Conservation (phyloP, 2,329 filamentous ascomycete genomes). For the Alternaria incomplexa region DNA sequence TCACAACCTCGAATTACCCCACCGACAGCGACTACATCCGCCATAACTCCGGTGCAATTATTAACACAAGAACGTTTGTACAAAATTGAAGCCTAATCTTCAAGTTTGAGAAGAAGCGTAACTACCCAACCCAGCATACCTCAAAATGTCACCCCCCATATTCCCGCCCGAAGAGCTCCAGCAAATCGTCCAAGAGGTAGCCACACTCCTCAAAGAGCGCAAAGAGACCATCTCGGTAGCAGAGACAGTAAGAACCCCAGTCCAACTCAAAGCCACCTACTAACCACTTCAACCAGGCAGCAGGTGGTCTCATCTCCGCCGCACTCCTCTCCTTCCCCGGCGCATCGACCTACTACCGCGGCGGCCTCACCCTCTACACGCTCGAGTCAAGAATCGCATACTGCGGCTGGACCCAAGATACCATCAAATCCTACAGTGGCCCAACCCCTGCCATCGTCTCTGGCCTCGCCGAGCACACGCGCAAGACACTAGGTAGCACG, state of each 20-base stretch:
- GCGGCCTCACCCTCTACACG: constrained; percentile 68
- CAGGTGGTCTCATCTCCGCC: constrained; percentile 67
- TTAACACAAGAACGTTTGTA: background rate
- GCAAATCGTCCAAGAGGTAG: constrained; percentile 57
- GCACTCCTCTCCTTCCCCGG: constrained; percentile 65
- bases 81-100: background rate
- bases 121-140: background rate
- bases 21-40: background rate
- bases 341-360: constrained; percentile 64
- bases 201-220: constrained; percentile 59
- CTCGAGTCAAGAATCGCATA: constrained; percentile 63
- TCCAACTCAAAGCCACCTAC: background rate
- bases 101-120: background rate
- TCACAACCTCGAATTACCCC: constrained; percentile 24
- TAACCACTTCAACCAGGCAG: constrained; percentile 54
- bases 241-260: constrained; percentile 58
- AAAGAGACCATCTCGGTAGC: constrained; percentile 66
- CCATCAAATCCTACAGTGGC: constrained; percentile 61
- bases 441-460: constrained; percentile 65
- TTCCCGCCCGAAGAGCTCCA: constrained; percentile 54
- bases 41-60: background rate
- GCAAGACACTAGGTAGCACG: constrained; percentile 61
- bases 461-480: constrained; percentile 62
- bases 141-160: constrained; percentile 31
- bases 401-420: constrained; percentile 65